Percentiles rank a stretch among this genome's conserved stretches.
Conservation (phyloP, 2,329 filamentous ascomycete species). For the Fusarium continuum region DNA sequence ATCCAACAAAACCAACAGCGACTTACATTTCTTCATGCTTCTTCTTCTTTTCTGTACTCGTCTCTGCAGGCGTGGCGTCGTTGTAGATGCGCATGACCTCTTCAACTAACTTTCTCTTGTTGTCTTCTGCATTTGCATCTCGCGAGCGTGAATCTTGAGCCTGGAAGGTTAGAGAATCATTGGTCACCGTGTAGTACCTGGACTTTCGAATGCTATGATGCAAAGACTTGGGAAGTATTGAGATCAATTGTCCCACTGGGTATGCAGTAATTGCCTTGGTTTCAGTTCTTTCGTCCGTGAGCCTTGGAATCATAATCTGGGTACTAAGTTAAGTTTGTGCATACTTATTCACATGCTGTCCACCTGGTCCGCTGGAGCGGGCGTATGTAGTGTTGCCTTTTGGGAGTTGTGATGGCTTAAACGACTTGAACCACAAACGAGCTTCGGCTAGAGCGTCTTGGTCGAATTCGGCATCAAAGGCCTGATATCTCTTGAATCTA, state of each 20-base stretch:
- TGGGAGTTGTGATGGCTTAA: constrained; percentile 56
- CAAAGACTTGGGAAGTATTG: constrained; percentile 58
- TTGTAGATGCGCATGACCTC: constrained; percentile 60
- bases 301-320: constrained; percentile 53
- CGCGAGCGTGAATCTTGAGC: constrained; percentile 64
- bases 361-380: constrained; percentile 68
- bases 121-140: constrained; percentile 62
- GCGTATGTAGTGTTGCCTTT: constrained; percentile 63
- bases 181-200: constrained; percentile 62
- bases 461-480: constrained; percentile 61
- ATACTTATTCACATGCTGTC: constrained; percentile 71
- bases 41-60: constrained; percentile 56
- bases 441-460: constrained; percentile 61
- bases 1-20: neutral
- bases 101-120: constrained; percentile 58
- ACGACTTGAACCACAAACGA: constrained; percentile 60
- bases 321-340: constrained; percentile 31
- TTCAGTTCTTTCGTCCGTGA: constrained; percentile 63
- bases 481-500: constrained; percentile 53
- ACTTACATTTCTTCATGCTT: constrained; percentile 60
- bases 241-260: constrained; percentile 57
- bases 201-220: constrained; percentile 59
- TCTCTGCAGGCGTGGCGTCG: constrained; percentile 57
- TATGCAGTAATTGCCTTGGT: constrained; percentile 66
- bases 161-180: constrained; percentile 63